phyloP scores from a whole-genome alignment of 169 alveolate species.

The Plasmodium adleri region DNA sequence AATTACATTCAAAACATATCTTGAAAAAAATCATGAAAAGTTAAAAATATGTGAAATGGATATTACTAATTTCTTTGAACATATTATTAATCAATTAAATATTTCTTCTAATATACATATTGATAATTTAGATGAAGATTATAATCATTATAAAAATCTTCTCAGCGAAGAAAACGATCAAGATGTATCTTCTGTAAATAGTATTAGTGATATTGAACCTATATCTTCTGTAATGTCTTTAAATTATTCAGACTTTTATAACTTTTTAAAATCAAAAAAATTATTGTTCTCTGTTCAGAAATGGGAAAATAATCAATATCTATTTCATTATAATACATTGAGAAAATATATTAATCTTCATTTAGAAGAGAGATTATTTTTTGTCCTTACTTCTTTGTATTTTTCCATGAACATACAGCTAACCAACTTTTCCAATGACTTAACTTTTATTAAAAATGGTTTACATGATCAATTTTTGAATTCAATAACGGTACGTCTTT shows the following conservation, averaged over 20 bases:
- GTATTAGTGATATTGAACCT: neutral
- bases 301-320: conserved; percentile 3
- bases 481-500: conserved; percentile 20
- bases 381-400: conserved; percentile 32
- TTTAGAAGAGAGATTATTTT: conserved; percentile 51
- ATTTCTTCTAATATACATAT: conserved; percentile 15
- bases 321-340: conserved; percentile 21
- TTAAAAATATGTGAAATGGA: conserved; percentile 73
- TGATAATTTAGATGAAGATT: conserved; percentile 25
- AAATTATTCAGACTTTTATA: conserved; percentile 20
- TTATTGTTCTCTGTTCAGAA: conserved; percentile 21
- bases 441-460: conserved; percentile 15
- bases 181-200: neutral
- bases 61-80: conserved; percentile 1
- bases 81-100: conserved; percentile 23
- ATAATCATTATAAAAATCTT: conserved; percentile 18
- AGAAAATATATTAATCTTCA: conserved; percentile 58
- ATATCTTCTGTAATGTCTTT: neutral
- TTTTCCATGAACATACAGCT: conserved; percentile 51
- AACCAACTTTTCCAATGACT: conserved; percentile 1
- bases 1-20: conserved; percentile 15
- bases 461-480: conserved; percentile 42
- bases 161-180: conserved; percentile 19
- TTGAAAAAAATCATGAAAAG: conserved; percentile 18
- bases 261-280: conserved; percentile 33